Evolutionary conservation across 768 basidiomycete species (phyloP).

Genomic region (Filobasidium floriforme): DNA sequence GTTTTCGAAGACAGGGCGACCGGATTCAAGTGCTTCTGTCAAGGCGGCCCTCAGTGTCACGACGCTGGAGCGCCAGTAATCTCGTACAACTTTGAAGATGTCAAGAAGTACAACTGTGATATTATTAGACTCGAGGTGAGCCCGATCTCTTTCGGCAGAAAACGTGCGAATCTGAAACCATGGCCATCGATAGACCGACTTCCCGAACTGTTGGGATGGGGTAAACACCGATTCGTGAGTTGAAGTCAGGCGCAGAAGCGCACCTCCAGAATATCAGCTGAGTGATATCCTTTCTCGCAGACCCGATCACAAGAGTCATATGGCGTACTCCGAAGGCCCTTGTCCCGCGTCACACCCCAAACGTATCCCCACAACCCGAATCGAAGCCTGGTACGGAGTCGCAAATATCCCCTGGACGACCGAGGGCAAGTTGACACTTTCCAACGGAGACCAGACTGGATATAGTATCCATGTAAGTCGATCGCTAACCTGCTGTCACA

Average conservation of each 20-base stretch:
- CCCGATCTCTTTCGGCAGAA: no score
- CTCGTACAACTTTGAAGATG: not conserved
- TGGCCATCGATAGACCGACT: not conserved
- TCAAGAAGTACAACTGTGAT: not conserved
- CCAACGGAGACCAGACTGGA: slow-evolving; percentile 7
- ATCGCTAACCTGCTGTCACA: not conserved
- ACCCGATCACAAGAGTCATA: not conserved
- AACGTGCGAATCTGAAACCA: no score
- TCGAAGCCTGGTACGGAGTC: not conserved
- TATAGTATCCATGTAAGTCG: slow-evolving; percentile 2
- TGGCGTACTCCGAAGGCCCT: not conserved
- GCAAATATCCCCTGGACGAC: slow-evolving; percentile 1
- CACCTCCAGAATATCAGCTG: not conserved
- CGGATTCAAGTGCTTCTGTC: not conserved
- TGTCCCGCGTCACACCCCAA: not conserved
- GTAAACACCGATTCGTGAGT: not conserved
- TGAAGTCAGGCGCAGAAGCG: not conserved
- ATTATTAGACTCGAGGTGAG: not conserved
- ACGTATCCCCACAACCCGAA: not conserved
- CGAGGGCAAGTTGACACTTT: not conserved
- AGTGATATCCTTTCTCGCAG: not conserved
- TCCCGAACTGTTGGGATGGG: not conserved
- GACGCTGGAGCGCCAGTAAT: not conserved
- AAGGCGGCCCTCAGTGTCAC: not conserved
- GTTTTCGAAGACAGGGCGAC: not conserved